These are phyloP conservation scores for Russula compacta DNA, from an alignment of 768 basidiomycete genomes.

Conservation along the genomic window DNA sequence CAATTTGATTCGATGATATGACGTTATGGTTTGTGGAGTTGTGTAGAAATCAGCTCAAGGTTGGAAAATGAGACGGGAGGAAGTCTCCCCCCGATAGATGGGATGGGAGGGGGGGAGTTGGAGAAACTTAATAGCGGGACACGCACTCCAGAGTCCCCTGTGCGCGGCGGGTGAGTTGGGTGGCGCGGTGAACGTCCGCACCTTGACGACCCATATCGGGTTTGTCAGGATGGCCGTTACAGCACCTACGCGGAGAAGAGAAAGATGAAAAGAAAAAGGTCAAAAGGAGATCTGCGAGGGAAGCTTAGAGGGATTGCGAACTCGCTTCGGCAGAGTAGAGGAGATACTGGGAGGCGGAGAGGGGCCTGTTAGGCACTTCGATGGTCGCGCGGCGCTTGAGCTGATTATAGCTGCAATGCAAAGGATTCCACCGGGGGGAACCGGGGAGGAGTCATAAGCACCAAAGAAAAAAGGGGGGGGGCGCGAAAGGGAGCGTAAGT, in stretches of 20 bases:
- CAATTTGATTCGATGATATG: background rate
- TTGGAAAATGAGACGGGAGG: background rate
- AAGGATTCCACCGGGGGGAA: too few relatives aligned
- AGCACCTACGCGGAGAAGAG: constrained; percentile 50
- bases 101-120: too few relatives aligned
- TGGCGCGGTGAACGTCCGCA: constrained; percentile 87
- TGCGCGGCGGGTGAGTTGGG: constrained; percentile 64
- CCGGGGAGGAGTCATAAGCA: background rate
- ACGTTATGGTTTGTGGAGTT: too few relatives aligned
- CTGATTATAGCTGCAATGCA: constrained; percentile 83
- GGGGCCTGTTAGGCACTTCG: constrained; percentile 51
- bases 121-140: background rate
- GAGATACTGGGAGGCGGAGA: constrained; percentile 75
- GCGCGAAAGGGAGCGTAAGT: background rate
- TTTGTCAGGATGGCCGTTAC: constrained; percentile 92
- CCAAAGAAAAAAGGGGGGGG: background rate
- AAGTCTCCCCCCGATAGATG: too few relatives aligned
- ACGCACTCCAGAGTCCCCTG: constrained; percentile 66
- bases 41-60: background rate
- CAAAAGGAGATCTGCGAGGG: background rate
- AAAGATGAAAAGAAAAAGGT: constrained; percentile 18
- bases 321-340: constrained; percentile 93
- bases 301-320: constrained; percentile 40
- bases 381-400: constrained; percentile 73
- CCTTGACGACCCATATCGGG: constrained; percentile 96